Evolutionary conservation across 805 yeast genomes (phyloP), one percentile per base, ranked within the genome.

Genomic region (Saccharomycopsis sp.): DNA sequence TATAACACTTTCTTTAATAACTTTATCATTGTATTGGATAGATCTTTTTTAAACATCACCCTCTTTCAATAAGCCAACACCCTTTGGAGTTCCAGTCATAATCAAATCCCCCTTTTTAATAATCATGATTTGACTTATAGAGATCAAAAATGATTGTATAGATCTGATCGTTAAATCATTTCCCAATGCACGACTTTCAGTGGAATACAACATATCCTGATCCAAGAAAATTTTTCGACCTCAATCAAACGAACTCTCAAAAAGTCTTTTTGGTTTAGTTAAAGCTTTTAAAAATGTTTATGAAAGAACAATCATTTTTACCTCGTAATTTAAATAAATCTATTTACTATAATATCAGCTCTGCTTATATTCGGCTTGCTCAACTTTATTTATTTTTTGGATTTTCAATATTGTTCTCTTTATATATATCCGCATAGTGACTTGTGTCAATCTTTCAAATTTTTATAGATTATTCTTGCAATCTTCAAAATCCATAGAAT

Each of bases 41-140:
- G 72, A 70, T 4, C 94, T 94, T 36, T 67, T 66, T 20, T 89
- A 64, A 21, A 58, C 54, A 56, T 92, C 97, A 8, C 96, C 97
- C 0, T 94, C 83, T 4, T 58, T 59, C 26, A 88, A 63, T 20
- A 70, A 63, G 5, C 97, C 96, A n/a, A 92, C 98, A 14, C 98
- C 98, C 59, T 87, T 85, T 34, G 98, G 98, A 1, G 98, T 92
- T 14, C 98, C 98, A 1, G 98, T 92, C 39, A 92, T 66, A 44
- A 92, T 77, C 47, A 92, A 69, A 55, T 92, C 98, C 23, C 96
- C 96, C 39, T 84, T 79, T 52, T 88, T 77, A 42, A 92, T 65
- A 3, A 96, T 85, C 89, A 89, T 89, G 52, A 85, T 77, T n/a
- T 77, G 61, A 3, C 95, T 81, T 76, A 88, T 81, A 38, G 79